phyloP scores from a whole-genome alignment of 352 stramenopile species.

The Phytophthora foliorum region DNA sequence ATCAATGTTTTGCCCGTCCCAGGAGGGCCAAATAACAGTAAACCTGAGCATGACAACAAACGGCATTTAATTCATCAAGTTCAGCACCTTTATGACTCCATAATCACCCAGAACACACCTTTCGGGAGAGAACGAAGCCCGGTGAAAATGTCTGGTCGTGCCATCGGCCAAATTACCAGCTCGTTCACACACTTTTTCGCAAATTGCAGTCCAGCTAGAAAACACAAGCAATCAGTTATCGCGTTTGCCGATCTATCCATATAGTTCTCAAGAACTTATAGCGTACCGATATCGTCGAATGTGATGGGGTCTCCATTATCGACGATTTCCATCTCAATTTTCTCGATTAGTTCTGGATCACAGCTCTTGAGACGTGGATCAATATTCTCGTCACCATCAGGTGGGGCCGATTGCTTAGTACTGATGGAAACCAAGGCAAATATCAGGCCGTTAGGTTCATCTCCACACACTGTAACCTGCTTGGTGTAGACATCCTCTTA shows the following conservation, averaged over 20 bases:
- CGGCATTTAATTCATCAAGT: background rate
- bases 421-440: constrained; percentile 7
- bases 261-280: background rate
- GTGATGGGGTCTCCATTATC: constrained; percentile 93
- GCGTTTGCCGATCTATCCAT: background rate
- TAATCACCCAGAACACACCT: constrained; percentile 45
- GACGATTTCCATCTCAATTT: constrained; percentile 98
- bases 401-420: constrained; percentile 25
- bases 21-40: constrained; percentile 96
- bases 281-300: constrained; percentile 97
- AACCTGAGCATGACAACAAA: constrained; percentile 52
- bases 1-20: constrained; percentile 99
- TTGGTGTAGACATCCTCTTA: background rate
- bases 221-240: constrained; percentile 2
- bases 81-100: background rate
- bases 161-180: constrained; percentile 99
- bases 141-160: constrained; percentile 97
- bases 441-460: background rate
- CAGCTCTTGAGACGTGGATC: constrained; percentile 95
- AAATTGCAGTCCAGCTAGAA: constrained; percentile 94
- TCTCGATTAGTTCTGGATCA: constrained; percentile 96
- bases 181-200: constrained; percentile 99
- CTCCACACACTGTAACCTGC: background rate
- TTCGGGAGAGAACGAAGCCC: constrained; percentile 94
- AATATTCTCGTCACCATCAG: constrained; percentile 84